Evolutionary conservation across 1,284 basidiomycete genomes (phyloP).

Genomic region (Boletus sp.): DNA sequence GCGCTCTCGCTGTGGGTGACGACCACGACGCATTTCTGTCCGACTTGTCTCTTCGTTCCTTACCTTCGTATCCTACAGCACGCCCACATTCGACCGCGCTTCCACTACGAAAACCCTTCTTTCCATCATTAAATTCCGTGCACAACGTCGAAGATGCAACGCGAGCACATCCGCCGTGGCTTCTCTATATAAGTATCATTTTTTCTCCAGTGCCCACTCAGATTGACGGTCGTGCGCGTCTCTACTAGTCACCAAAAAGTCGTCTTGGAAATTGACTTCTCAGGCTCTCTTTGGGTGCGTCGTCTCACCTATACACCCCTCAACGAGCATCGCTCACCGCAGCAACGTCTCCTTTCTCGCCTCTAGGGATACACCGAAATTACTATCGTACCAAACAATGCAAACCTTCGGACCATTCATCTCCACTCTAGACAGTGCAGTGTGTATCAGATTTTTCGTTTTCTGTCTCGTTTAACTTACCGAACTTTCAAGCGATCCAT

Average conservation of each 20-base stretch:
- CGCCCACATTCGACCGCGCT: not conserved
- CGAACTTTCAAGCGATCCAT: constrained; percentile 61
- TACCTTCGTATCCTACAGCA: constrained; percentile 6
- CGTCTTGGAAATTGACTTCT: constrained; percentile 87
- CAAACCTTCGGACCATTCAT: constrained; percentile 78
- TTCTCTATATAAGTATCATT: constrained; percentile 77
- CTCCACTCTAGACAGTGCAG: constrained; percentile 87
- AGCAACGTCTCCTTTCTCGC: constrained; percentile 13
- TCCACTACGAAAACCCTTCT: not conserved
- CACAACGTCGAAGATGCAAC: constrained; percentile 54
- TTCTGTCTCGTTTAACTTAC: constrained; percentile 19
- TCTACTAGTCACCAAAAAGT: constrained; percentile 93
- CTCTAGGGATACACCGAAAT: constrained; percentile 89
- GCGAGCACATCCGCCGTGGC: constrained; percentile 76
- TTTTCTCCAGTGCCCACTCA: constrained; percentile 22
- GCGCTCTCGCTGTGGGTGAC: constrained; percentile 26
- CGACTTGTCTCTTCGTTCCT: constrained; percentile 10
- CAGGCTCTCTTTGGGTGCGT: constrained; percentile 74
- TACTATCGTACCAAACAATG: constrained; percentile 78
- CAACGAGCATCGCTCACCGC: constrained; percentile 24
- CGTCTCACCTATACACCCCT: constrained; percentile 11
- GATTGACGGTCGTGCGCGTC: constrained; percentile 55
- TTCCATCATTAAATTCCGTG: constrained; percentile 4
- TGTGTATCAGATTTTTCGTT: constrained; percentile 44
- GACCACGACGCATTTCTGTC: constrained; percentile 26